Evolutionary conservation across 176 grass and related monocot species (phyloP).

Genomic region (Hyparrhenia diplandra): DNA sequence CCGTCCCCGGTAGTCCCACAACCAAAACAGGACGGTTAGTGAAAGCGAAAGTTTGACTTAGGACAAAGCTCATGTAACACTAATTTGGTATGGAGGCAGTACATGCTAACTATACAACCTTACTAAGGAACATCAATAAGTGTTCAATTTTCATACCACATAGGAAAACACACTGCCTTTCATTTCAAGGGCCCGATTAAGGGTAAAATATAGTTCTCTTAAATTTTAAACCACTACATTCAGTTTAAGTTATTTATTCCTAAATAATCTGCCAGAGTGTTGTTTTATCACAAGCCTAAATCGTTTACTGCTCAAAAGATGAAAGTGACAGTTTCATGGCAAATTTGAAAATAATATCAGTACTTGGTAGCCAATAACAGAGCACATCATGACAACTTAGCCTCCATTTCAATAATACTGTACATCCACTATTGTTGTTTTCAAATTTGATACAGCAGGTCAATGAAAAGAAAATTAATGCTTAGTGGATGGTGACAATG

Average conservation of each 20-base stretch:
- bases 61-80: neutral
- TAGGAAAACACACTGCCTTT: neutral
- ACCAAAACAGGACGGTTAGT: too few relatives aligned
- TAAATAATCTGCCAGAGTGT: neutral
- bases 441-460: neutral
- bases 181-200: neutral
- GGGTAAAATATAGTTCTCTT: neutral
- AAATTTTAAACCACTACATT: neutral
- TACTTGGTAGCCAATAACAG: neutral
- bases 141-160: neutral
- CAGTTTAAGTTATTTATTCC: neutral
- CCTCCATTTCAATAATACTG: neutral
- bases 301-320: neutral
- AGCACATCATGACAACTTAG: neutral
- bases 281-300: neutral
- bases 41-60: neutral
- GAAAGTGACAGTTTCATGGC: neutral
- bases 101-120: neutral
- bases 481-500: neutral
- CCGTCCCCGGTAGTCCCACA: too few relatives aligned
- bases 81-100: neutral
- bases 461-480: neutral
- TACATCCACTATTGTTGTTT: neutral
- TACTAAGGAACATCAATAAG: neutral
- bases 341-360: neutral